phyloP scores from a whole-genome alignment of 2,329 filamentous ascomycete species.

The Hysterium pulicare region DNA sequence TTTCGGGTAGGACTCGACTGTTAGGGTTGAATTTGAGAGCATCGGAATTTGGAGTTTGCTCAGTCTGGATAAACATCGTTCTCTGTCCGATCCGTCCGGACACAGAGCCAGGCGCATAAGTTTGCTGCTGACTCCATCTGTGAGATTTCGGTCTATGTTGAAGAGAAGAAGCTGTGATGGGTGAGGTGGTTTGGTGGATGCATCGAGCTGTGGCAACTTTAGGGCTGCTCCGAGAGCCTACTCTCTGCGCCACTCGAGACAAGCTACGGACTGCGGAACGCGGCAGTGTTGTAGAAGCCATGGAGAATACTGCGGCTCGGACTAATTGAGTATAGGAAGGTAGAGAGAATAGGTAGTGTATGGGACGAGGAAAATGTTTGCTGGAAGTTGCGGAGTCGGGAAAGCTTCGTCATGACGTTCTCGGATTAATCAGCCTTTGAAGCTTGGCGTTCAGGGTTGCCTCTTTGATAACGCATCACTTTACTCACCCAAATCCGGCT shows the following conservation, averaged over 20 bases:
- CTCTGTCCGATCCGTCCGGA: slow-evolving; percentile 47
- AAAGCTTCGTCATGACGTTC: slow-evolving; percentile 4
- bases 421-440: slow-evolving; percentile 2
- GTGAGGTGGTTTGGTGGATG: slow-evolving; percentile 31
- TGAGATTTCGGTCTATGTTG: slow-evolving; percentile 29
- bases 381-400: not conserved
- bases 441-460: too few species aligned
- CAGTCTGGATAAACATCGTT: slow-evolving; percentile 97
- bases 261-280: slow-evolving; percentile 28
- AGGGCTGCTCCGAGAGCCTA: slow-evolving; percentile 17
- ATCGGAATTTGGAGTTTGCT: slow-evolving; percentile 90
- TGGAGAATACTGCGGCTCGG: slow-evolving; percentile 7
- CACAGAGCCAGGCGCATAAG: slow-evolving; percentile 10
- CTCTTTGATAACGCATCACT: too few species aligned
- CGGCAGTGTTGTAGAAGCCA: slow-evolving; percentile 27
- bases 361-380: not conserved
- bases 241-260: slow-evolving; percentile 19
- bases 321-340: not conserved
- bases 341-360: not conserved
- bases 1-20: slow-evolving; percentile 74
- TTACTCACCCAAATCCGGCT: too few species aligned
- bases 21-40: slow-evolving; percentile 96
- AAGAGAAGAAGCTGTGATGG: slow-evolving; percentile 28
- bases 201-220: slow-evolving; percentile 20
- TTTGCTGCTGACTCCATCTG: slow-evolving; percentile 17